A percentile compares a stretch with the other conserved stretches of the same genome.
phyloP scores from a whole-genome alignment of 331 rosid genomes.

The Arachis monticola region DNA sequence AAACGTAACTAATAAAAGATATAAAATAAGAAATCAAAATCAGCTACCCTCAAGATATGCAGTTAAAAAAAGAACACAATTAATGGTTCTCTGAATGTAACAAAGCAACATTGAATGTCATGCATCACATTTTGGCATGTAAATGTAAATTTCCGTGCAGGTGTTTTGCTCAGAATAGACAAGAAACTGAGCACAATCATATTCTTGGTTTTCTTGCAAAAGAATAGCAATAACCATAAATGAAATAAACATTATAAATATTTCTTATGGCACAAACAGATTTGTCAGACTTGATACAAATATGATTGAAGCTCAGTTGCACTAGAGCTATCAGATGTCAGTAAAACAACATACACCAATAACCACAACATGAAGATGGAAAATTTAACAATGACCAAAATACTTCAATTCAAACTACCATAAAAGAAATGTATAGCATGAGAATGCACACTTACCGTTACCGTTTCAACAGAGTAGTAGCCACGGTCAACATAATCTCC shows the following conservation, averaged over 20 bases:
- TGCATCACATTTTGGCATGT: not conserved
- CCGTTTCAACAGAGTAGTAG: constrained; percentile 95
- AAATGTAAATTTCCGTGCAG: not conserved
- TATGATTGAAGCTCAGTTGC: constrained; percentile 51
- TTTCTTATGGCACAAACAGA: constrained; percentile 2
- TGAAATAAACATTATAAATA: not conserved
- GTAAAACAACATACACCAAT: constrained; percentile 26
- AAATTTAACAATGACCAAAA: not conserved
- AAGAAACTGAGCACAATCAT: not conserved
- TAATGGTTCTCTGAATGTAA: not conserved
- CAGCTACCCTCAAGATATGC: not conserved
- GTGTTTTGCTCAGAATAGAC: not conserved
- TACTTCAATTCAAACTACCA: constrained; percentile 7
- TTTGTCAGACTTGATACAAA: not conserved
- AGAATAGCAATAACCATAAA: constrained; percentile 10
- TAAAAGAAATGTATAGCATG: constrained; percentile 15
- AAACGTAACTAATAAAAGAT: constrained; percentile 17
- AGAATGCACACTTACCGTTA: constrained; percentile 65
- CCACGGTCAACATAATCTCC: constrained; percentile 99
- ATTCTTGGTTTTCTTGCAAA: not conserved
- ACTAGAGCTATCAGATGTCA: not conserved
- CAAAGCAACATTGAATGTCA: constrained; percentile 26
- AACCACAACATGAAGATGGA: constrained; percentile 21
- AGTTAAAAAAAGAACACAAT: not conserved
- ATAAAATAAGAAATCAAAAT: constrained; percentile 20